Conservation (phyloP, 179 eudicot genomes). For the Sideroxylon spinosum region DNA sequence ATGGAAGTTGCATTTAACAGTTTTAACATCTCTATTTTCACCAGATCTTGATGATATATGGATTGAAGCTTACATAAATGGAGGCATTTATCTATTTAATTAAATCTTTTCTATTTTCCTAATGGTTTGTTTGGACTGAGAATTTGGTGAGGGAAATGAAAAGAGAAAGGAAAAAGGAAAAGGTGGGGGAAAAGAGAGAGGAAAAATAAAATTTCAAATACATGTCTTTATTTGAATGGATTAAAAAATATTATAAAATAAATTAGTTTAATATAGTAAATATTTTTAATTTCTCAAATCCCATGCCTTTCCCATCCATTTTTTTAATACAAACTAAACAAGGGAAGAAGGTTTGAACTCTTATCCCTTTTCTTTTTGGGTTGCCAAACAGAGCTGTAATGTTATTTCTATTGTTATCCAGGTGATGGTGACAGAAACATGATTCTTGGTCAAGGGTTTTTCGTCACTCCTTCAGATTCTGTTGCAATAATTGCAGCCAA, state of each 20-base stretch:
- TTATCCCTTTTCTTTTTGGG: not conserved
- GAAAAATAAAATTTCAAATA: not conserved
- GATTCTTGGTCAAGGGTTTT: conserved; percentile 76
- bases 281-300: no score
- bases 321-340: no score
- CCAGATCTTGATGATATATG: not conserved
- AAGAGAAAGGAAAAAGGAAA: not conserved
- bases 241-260: not conserved
- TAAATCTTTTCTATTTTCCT: not conserved
- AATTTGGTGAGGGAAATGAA: not conserved
- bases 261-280: no score
- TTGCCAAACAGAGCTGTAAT: not conserved
- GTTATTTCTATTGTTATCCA: conserved; percentile 18
- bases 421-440: conserved; percentile 97
- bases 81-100: not conserved
- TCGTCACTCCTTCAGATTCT: conserved; percentile 94
- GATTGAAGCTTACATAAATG: no score
- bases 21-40: not conserved
- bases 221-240: no score
- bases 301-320: no score
- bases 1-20: not conserved
- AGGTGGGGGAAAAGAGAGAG: not conserved
- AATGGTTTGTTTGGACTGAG: not conserved
- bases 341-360: not conserved
- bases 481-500: conserved; percentile 92